Evolutionary conservation across 139 green algal genomes (phyloP).

Genomic region (Tetradesmus obliquus): DNA sequence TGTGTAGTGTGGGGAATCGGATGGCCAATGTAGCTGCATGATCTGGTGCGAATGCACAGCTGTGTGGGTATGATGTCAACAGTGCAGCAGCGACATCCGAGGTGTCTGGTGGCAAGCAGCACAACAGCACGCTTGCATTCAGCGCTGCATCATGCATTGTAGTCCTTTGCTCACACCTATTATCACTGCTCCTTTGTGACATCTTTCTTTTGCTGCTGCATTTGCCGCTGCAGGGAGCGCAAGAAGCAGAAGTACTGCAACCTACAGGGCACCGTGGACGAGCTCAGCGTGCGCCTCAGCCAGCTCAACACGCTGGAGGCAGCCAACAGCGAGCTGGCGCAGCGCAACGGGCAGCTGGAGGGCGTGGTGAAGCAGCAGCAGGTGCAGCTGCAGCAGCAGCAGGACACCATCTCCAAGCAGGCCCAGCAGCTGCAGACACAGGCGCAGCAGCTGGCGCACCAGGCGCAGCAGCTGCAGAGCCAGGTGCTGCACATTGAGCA

Average conservation of each 20-base stretch:
- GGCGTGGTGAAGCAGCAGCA: constrained; percentile 11
- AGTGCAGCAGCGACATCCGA: too few relatives aligned
- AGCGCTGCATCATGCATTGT: too few relatives aligned
- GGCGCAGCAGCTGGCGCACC: not conserved
- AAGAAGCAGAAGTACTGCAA: constrained; percentile 61
- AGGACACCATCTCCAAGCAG: constrained; percentile 43
- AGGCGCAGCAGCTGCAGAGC: constrained; percentile 17
- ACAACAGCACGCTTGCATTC: too few relatives aligned
- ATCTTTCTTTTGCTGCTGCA: not conserved
- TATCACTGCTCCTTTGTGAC: too few relatives aligned
- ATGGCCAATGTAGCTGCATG: not conserved
- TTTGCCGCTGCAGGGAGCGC: constrained; percentile 47
- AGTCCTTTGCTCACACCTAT: too few relatives aligned
- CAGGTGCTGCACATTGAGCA: constrained; percentile 36
- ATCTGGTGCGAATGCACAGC: not conserved
- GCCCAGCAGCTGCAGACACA: constrained; percentile 36
- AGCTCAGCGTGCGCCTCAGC: constrained; percentile 42
- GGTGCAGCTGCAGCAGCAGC: constrained; percentile 14
- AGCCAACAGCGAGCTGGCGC: constrained; percentile 42
- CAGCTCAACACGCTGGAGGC: constrained; percentile 43
- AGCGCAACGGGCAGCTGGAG: constrained; percentile 37
- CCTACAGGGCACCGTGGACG: constrained; percentile 51
- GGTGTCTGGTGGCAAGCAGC: too few relatives aligned
- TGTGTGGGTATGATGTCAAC: too few relatives aligned
- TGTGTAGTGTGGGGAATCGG: not conserved